Base-by-base conservation (phyloP, 257 asterid genomes). In the Nicotiana undulata region DNA sequence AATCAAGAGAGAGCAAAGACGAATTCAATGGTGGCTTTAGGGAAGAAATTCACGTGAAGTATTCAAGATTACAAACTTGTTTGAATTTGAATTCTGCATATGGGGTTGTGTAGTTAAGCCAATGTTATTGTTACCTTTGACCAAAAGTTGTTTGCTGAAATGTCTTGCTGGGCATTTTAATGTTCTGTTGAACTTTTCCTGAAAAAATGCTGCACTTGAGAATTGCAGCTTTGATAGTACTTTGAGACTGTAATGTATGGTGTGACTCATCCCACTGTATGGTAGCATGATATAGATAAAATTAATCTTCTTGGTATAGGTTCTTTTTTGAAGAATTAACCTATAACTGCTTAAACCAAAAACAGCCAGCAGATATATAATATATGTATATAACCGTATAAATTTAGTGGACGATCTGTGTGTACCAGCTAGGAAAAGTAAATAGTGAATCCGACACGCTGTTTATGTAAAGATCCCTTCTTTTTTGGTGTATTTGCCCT, bases 1-100 rank as follows among this genome's bases (percentile, higher is more conserved):
- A 44, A 44, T 44, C 77, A 53, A 40, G 49, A 40, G 12, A 40
- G 49, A 9, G 76, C 76, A 24, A 74, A 49, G 61, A 74, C 49
- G 78, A 74, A 74, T 74, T 74, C 44, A 49, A 74, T 74, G 78
- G 78, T 74, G 16, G 44, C 78, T 6, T 24, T 72, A 9, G 82
- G 59, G 53, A 56, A 68, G 29, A 79, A 79, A 68, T 79, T 79
- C 65, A 79, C 65, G 7, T 2, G 53, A 34, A 64, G 29, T 49
- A 79, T 64, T 10, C 53, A 63, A 53, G 89, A 86, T 52, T 81
- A 84, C 70, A 85, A 63, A 20, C n/a, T 20, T 68, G n/a, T 67
- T 37, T 67, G 55, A 20, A 68, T 34, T n/a, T 67, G 31, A 34
- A 18, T 67, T 34, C 29, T 67, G 29, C 53, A 18, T 9, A 51